These are phyloP conservation scores for Thielaviopsis punctulata DNA, from an alignment of 2,329 filamentous ascomycete species.

Conservation along the genomic window DNA sequence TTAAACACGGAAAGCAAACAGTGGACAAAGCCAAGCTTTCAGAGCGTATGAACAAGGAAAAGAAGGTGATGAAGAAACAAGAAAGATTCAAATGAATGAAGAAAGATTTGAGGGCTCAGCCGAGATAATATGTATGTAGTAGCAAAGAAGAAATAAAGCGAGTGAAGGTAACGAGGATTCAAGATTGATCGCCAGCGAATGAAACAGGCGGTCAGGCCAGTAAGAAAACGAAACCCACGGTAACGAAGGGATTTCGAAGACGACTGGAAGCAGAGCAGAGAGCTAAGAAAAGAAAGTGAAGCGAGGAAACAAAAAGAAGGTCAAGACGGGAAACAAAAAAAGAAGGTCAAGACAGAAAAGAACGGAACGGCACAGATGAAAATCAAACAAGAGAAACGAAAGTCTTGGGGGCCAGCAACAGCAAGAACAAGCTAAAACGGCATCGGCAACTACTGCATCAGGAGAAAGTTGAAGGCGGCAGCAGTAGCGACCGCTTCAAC, in stretches of 20 bases:
- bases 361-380: neutral
- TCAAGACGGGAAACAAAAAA: too few species aligned
- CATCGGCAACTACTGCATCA: neutral
- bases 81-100: neutral
- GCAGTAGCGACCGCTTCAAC: neutral
- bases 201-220: too few species aligned
- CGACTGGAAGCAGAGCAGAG: too few species aligned
- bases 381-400: neutral
- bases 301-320: neutral
- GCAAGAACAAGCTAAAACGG: neutral
- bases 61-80: neutral
- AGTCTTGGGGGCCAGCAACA: neutral
- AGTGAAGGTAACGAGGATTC: neutral
- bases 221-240: too few species aligned
- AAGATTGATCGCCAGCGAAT: neutral
- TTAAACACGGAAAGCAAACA: neutral
- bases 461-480: neutral
- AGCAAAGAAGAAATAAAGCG: neutral
- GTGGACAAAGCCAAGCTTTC: neutral
- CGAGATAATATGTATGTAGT: neutral
- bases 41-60: neutral
- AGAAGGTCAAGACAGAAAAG: neutral
- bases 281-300: neutral
- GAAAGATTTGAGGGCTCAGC: neutral
- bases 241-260: too few species aligned